Conservation (phyloP, 1,284 basidiomycete genomes). For the Microbotryum violaceum region DNA sequence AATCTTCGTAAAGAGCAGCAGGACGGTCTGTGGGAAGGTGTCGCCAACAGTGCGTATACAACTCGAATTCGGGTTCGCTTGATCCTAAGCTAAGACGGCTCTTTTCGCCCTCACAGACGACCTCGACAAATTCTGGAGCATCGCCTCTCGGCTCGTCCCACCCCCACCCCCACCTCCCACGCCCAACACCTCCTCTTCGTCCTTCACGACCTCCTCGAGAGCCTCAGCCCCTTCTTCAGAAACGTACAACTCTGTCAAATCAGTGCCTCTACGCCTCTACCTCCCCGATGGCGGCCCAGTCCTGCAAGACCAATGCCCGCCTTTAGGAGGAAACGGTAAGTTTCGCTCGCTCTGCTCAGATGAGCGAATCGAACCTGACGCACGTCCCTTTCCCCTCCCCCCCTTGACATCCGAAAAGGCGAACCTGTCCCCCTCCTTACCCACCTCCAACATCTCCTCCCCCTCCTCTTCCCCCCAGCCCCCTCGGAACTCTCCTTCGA, state of each 20-base stretch:
- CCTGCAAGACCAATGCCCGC: constrained; percentile 77
- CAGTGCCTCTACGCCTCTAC: constrained; percentile 80
- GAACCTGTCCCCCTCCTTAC: constrained; percentile 41
- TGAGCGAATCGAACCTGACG: not conserved
- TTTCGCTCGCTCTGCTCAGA: not conserved
- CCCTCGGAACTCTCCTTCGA: constrained; percentile 40
- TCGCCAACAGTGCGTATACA: constrained; percentile 43
- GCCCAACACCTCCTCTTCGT: constrained; percentile 43
- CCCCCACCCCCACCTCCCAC: constrained; percentile 35
- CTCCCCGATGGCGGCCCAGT: constrained; percentile 78
- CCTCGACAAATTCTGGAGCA: constrained; percentile 87
- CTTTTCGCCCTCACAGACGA: constrained; percentile 54
- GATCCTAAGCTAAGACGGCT: too few species aligned
- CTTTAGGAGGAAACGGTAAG: constrained; percentile 56
- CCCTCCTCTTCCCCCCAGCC: constrained; percentile 45
- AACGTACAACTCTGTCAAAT: too few species aligned
- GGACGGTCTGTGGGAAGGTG: constrained; percentile 89
- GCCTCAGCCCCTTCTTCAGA: too few species aligned
- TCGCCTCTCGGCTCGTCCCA: constrained; percentile 69
- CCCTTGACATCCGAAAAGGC: constrained; percentile 8
- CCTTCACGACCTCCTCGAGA: constrained; percentile 41
- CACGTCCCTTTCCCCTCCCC: constrained; percentile 1
- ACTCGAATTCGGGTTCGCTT: too few species aligned
- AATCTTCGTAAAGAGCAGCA: constrained; percentile 78
- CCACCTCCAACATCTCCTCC: constrained; percentile 43